These are phyloP conservation scores for Chrysanthemum makinoi DNA, from an alignment of 129 eudicot species.

Conservation along the genomic window DNA sequence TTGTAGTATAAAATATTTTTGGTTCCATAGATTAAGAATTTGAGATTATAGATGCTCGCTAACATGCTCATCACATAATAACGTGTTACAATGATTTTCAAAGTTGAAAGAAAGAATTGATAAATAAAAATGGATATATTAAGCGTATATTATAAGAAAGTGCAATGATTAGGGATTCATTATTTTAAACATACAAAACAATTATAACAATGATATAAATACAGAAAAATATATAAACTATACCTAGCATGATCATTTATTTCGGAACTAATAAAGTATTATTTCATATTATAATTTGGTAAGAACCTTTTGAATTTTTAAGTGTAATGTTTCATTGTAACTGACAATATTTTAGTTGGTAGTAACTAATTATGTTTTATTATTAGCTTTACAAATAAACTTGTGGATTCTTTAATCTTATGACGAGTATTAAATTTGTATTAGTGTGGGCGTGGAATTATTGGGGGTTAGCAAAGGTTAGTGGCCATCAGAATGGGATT, in stretches of 20 bases:
- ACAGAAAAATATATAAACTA: slow-evolving; percentile 4
- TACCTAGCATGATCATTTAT: neutral
- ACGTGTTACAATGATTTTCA: slow-evolving; percentile 22
- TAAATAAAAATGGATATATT: slow-evolving; percentile 17
- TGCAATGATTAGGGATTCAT: slow-evolving; percentile 24
- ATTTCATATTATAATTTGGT: neutral
- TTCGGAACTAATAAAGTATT: slow-evolving; percentile 2
- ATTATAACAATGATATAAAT: slow-evolving; percentile 21
- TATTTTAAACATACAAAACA: slow-evolving; percentile 22
- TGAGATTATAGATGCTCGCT: neutral
- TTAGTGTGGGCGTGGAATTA: slow-evolving; percentile 28
- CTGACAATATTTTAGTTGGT: slow-evolving; percentile 11
- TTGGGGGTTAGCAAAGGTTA: slow-evolving; percentile 37
- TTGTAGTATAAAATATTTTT: neutral
- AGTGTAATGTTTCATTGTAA: neutral
- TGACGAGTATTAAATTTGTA: neutral
- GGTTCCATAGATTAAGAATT: slow-evolving; percentile 7
- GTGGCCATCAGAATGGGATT: slow-evolving; percentile 40
- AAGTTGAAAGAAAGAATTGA: slow-evolving; percentile 17
- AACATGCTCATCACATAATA: slow-evolving; percentile 20
- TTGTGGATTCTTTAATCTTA: neutral
- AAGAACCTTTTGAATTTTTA: neutral
- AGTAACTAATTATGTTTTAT: neutral
- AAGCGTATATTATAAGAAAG: slow-evolving; percentile 20
- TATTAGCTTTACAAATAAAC: slow-evolving; percentile 5